Percentiles rank a stretch among this genome's conserved stretches.
phyloP scores from a whole-genome alignment of 805 yeast genomes.

The Lipomyces lipofer region DNA sequence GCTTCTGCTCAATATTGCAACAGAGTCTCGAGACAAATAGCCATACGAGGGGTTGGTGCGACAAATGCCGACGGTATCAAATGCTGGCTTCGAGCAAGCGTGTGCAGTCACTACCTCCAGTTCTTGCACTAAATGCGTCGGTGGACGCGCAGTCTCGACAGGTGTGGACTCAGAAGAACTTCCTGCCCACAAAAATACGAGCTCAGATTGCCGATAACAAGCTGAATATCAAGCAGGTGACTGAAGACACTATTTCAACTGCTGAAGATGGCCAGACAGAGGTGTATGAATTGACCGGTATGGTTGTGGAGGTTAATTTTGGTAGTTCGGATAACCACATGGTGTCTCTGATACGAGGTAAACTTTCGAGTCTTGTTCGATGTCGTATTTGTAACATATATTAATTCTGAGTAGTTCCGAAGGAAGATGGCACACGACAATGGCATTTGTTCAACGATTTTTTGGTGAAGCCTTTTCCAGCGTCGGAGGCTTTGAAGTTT shows the following conservation, averaged over 20 bases:
- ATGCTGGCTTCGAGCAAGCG: constrained; percentile 54
- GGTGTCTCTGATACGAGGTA: constrained; percentile 40
- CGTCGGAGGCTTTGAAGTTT: constrained; percentile 74
- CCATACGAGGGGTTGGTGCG: constrained; percentile 55
- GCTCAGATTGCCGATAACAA: constrained; percentile 10
- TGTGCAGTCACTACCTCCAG: constrained; percentile 58
- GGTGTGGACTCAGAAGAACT: constrained; percentile 26
- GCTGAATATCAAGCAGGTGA: constrained; percentile 5
- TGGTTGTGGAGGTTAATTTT: constrained; percentile 39
- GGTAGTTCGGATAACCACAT: constrained; percentile 39
- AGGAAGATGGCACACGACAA: constrained; percentile 27
- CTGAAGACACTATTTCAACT: background rate
- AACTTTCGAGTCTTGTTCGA: no score
- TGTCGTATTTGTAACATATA: no score
- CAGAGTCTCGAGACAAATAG: constrained; percentile 32
- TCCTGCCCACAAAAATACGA: constrained; percentile 24
- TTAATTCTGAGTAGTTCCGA: constrained; percentile 6
- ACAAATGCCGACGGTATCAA: constrained; percentile 53
- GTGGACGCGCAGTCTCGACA: constrained; percentile 39
- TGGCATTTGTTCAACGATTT: constrained; percentile 95
- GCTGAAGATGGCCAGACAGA: background rate
- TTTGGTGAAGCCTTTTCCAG: constrained; percentile 71
- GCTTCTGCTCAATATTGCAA: constrained; percentile 33
- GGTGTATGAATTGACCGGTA: constrained; percentile 40
- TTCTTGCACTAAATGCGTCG: constrained; percentile 61